phyloP scores from a whole-genome alignment of 345 rosid genomes.

The Jatropha curcas region DNA sequence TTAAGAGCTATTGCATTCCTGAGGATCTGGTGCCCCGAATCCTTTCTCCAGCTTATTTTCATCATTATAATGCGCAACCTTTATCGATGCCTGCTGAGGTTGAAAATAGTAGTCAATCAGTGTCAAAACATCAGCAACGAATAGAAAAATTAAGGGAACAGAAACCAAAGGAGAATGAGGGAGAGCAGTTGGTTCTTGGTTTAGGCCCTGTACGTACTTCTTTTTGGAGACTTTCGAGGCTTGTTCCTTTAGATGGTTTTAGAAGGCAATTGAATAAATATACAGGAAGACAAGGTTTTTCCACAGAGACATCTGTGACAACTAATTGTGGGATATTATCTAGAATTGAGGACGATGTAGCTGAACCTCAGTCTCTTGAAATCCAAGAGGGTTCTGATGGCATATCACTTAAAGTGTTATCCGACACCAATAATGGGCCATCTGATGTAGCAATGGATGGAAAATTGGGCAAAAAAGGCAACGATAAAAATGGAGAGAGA shows the following conservation, averaged over 20 bases:
- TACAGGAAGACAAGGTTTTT: slow-evolving; percentile 52
- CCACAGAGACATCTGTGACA: slow-evolving; percentile 38
- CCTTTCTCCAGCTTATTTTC: slow-evolving; percentile 94
- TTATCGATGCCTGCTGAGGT: slow-evolving; percentile 44
- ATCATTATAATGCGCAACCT: slow-evolving; percentile 79
- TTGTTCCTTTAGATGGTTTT: slow-evolving; percentile 81
- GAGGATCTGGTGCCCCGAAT: slow-evolving; percentile 96
- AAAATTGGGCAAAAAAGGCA: slow-evolving; percentile 42
- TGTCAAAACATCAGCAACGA: slow-evolving; percentile 37
- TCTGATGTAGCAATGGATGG: slow-evolving; percentile 35
- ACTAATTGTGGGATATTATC: slow-evolving; percentile 43
- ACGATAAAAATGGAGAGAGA: slow-evolving; percentile 37
- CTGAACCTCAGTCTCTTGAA: slow-evolving; percentile 83
- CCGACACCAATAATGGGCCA: slow-evolving; percentile 39
- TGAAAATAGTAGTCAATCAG: slow-evolving; percentile 38
- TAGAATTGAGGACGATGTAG: slow-evolving; percentile 59
- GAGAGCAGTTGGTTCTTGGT: slow-evolving; percentile 82
- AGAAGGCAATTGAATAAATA: slow-evolving; percentile 59
- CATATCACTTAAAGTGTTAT: slow-evolving; percentile 79
- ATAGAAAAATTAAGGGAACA: slow-evolving; percentile 46
- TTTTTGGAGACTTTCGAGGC: slow-evolving; percentile 90
- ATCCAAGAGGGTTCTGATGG: slow-evolving; percentile 96
- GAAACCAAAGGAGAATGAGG: slow-evolving; percentile 48
- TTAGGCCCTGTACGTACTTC: slow-evolving; percentile 94
- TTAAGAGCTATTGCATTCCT: slow-evolving; percentile 95